phyloP scores from a whole-genome alignment of 352 stramenopile genomes.

The Pythium sp. region DNA sequence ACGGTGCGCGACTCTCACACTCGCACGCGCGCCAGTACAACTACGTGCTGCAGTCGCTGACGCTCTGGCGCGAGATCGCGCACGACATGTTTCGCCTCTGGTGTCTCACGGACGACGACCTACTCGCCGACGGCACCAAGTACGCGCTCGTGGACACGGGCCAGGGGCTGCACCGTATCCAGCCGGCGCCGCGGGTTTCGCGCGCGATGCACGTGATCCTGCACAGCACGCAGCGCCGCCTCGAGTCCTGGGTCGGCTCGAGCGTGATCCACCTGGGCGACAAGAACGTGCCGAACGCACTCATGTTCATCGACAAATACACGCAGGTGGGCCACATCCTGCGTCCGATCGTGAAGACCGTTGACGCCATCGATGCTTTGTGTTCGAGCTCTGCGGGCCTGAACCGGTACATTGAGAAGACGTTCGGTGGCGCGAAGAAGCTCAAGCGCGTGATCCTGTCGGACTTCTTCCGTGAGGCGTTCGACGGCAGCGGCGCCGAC shows the following conservation, averaged over 20 bases:
- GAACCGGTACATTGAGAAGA: conserved; percentile 58
- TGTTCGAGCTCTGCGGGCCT: conserved; percentile 44
- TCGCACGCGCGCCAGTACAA: conserved; percentile 94
- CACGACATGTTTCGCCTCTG: conserved; percentile 97
- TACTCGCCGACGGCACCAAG: conserved; percentile 77
- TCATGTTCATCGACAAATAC: conserved; percentile 99
- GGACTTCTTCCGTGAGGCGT: conserved; percentile 96
- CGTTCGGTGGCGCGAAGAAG: conserved; percentile 84
- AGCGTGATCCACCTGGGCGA: conserved; percentile 97
- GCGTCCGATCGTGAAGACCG: conserved; percentile 84
- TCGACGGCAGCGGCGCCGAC: conserved; percentile 93
- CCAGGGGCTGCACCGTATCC: conserved; percentile 94
- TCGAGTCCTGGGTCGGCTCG: conserved; percentile 90
- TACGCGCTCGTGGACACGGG: conserved; percentile 94
- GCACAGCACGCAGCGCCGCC: conserved; percentile 65
- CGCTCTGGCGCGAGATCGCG: conserved; percentile 94
- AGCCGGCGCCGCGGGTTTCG: conserved; percentile 91
- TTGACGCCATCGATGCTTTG: conserved; percentile 69
- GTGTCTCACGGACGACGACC: conserved; percentile 92
- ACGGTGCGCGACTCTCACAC: conserved; percentile 93
- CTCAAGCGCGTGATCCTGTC: conserved; percentile 91
- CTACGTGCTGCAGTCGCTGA: conserved; percentile 95
- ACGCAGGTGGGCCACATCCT: conserved; percentile 91
- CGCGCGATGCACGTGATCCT: conserved; percentile 95
- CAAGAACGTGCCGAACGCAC: conserved; percentile 97